These are phyloP conservation scores for Petunia secreta DNA, from an alignment of 257 asterid genomes.

Conservation along the genomic window DNA sequence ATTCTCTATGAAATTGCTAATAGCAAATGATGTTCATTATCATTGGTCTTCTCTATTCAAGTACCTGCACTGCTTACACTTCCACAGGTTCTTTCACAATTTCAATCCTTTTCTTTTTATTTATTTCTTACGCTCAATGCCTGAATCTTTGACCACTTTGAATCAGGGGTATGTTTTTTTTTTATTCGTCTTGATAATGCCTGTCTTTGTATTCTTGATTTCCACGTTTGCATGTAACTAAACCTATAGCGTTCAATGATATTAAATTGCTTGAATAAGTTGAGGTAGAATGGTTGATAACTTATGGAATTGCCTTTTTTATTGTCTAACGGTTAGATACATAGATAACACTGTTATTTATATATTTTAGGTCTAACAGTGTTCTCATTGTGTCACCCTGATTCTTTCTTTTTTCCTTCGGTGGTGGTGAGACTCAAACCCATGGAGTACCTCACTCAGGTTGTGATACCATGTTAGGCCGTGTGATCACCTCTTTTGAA, in stretches of 20 bases:
- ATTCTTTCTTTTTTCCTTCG: background rate
- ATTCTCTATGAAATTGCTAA: background rate
- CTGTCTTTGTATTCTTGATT: background rate
- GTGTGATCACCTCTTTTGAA: background rate
- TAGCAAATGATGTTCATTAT: background rate
- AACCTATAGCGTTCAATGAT: background rate
- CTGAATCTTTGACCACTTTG: background rate
- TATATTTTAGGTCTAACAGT: background rate
- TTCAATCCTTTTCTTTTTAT: background rate
- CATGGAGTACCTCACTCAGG: background rate
- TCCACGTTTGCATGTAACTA: background rate
- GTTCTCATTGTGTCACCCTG: background rate
- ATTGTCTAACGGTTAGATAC: background rate
- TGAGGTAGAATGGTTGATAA: background rate
- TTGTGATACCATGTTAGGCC: background rate
- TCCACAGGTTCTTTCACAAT: slow-evolving; percentile 3
- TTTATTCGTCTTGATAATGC: background rate
- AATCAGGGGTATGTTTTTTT: background rate
- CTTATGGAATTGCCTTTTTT: background rate
- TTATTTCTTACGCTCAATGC: too few relatives aligned
- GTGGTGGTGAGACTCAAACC: background rate
- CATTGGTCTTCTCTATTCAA: background rate
- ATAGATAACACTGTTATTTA: background rate
- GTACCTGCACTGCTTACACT: background rate
- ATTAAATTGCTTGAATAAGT: background rate